Conservation (phyloP, 139 green algal genomes). For the Dunaliella primolecta region DNA sequence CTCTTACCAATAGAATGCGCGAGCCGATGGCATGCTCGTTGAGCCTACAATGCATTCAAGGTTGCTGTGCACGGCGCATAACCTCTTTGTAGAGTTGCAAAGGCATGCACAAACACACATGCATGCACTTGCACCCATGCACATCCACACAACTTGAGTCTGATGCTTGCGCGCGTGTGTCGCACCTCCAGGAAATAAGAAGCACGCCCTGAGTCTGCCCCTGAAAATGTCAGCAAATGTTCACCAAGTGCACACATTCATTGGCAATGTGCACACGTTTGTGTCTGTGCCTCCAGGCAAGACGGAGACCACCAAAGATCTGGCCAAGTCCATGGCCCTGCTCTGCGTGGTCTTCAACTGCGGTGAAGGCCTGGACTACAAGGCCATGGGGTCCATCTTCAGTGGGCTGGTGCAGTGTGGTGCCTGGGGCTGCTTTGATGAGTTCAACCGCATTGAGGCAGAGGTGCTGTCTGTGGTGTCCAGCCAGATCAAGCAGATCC, state of each 20-base stretch:
- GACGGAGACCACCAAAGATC: slow-evolving; percentile 79
- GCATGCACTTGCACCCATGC: too few relatives aligned
- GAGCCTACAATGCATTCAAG: too few relatives aligned
- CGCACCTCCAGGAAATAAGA: too few relatives aligned
- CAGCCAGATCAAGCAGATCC: slow-evolving; percentile 47
- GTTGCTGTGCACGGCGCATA: too few relatives aligned
- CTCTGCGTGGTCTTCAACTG: slow-evolving; percentile 91
- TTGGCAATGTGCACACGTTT: background rate
- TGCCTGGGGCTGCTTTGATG: slow-evolving; percentile 87
- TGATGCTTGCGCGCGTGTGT: background rate
- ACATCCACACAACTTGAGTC: too few relatives aligned
- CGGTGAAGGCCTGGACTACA: slow-evolving; percentile 84
- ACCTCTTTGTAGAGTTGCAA: too few relatives aligned
- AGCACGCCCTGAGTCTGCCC: too few relatives aligned
- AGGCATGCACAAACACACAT: too few relatives aligned
- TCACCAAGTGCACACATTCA: too few relatives aligned
- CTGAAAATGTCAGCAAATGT: too few relatives aligned
- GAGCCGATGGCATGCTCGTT: too few relatives aligned
- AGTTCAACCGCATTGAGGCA: slow-evolving; percentile 87
- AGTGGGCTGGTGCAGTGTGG: slow-evolving; percentile 79
- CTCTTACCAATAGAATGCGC: too few relatives aligned
- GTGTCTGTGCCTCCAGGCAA: slow-evolving; percentile 46
- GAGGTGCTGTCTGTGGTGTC: slow-evolving; percentile 75
- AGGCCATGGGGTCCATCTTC: slow-evolving; percentile 85
- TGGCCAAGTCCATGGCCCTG: slow-evolving; percentile 78